These are phyloP conservation scores for Triadica sebifera DNA, from an alignment of 345 rosid species.

Conservation along the genomic window DNA sequence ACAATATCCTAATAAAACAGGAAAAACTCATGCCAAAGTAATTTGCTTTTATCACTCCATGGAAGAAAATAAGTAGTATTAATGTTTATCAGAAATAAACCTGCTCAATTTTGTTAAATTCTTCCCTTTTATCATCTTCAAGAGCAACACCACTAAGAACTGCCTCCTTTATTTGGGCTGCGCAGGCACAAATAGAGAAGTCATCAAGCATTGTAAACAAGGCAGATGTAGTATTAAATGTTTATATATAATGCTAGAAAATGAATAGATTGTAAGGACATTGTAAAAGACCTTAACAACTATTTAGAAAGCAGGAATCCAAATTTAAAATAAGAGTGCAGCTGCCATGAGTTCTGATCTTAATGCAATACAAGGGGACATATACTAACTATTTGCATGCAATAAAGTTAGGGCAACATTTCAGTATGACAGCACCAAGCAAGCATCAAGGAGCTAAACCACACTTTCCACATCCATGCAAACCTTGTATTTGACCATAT, in stretches of 20 bases:
- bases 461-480: background rate
- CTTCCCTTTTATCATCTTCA: constrained; percentile 75
- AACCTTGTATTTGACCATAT: background rate
- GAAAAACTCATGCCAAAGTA: background rate
- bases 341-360: background rate
- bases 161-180: constrained; percentile 81
- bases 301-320: background rate
- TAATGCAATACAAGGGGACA: background rate
- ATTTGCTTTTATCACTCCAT: background rate
- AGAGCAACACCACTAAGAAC: constrained; percentile 89
- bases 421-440: background rate
- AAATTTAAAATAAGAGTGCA: background rate
- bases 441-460: background rate
- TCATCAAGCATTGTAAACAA: constrained; percentile 20
- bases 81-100: constrained; percentile 27
- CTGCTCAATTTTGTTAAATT: constrained; percentile 91
- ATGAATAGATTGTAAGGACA: background rate
- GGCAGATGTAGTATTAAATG: constrained; percentile 4
- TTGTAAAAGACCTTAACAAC: background rate
- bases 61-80: background rate
- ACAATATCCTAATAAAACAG: background rate
- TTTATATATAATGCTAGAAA: background rate
- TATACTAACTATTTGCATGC: background rate
- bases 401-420: background rate
- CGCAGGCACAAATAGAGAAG: constrained; percentile 18